Base-by-base conservation (phyloP, 495 filamentous ascomycete species). In the Aspergillus sclerotioniger region DNA sequence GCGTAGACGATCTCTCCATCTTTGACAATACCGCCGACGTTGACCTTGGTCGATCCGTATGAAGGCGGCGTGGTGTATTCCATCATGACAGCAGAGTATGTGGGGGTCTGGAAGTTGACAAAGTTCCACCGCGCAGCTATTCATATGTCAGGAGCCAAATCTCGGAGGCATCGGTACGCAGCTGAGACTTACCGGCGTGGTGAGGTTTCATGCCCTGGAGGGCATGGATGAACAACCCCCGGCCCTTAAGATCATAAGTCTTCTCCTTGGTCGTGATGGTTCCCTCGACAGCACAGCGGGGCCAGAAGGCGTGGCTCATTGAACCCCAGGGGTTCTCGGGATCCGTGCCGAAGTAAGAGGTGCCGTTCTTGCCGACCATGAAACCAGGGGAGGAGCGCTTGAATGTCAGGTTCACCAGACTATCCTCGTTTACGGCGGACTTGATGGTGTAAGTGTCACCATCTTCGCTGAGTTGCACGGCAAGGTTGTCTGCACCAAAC, bases 141-240 rank as follows among this genome's bases (percentile, higher is more conserved):
- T 13, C 51, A 25, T 25, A 6, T n/a, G 43, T 60, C 12, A 64
- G 10, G 35, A 29, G 46, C 3, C 51, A 12, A 51, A 66, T 56
- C 66, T 57, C 29, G 28, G 21, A 41, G 10, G 6, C 19, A 51
- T 29, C 7, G 16, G 25, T 16, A 15, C 35, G 41, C 41, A 53
- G 16, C n/a, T 31, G 33, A 20, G 41, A 63, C 76, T 57, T 81
- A 89, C 87, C 87, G 41, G 91, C 91, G 74, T 98, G 95, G 70
- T 98, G 94, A 13, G 94, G 94, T 80, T 98, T 98, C 95, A 98
- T 98, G 62, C 91, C 94, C 71, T 98, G 94, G 39, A 98, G 77
- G 32, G 90, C 91, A 70, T 91, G 86, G 61, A 85, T 77, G 71
- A 91, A 90, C 60, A 95, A 73, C 21, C 84, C 91, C 58, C 76